Evolutionary conservation across 2,329 filamentous ascomycete genomes (phyloP).

Genomic region (Penicillium digitatum): DNA sequence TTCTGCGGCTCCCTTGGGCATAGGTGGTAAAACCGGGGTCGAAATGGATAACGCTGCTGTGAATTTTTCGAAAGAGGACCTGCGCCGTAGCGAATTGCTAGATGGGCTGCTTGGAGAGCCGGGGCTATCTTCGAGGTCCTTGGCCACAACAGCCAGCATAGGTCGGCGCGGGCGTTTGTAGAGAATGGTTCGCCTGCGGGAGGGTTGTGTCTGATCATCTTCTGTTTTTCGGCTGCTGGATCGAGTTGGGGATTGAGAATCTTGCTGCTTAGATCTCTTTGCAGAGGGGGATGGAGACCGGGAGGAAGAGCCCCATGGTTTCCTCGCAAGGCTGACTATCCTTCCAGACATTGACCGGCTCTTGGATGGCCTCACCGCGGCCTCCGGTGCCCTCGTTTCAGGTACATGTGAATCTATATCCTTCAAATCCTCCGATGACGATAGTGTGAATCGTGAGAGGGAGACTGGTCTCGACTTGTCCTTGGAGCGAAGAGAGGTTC

Average conservation of each 20-base stretch:
- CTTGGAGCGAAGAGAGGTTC: constrained; percentile 40
- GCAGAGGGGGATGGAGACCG: constrained; percentile 47
- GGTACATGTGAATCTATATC: constrained; percentile 24
- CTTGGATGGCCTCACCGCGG: constrained; percentile 39
- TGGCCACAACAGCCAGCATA: constrained; percentile 38
- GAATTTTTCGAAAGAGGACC: constrained; percentile 47
- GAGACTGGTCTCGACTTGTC: constrained; percentile 27
- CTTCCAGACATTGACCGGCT: constrained; percentile 49
- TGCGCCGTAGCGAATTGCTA: constrained; percentile 38
- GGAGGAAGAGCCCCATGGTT: constrained; percentile 48
- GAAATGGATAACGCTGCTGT: constrained; percentile 42
- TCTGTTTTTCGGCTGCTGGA: constrained; percentile 15
- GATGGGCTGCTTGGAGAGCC: constrained; percentile 39
- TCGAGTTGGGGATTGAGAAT: constrained; percentile 24
- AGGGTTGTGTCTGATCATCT: constrained; percentile 22
- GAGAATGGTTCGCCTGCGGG: constrained; percentile 32
- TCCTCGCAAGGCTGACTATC: constrained; percentile 49
- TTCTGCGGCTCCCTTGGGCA: constrained; percentile 43
- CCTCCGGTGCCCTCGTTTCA: constrained; percentile 30
- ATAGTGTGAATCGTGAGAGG: constrained; percentile 38
- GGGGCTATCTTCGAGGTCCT: constrained; percentile 34
- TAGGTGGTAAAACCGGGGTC: constrained; percentile 46
- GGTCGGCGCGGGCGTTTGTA: constrained; percentile 41
- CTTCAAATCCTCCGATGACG: constrained; percentile 35
- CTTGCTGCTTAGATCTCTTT: constrained; percentile 32